A percentile compares a stretch with the other conserved stretches of the same genome.
These are phyloP conservation scores for Sechiopsis laciniata DNA, from an alignment of 306 rosid genomes.

Conservation along the genomic window DNA sequence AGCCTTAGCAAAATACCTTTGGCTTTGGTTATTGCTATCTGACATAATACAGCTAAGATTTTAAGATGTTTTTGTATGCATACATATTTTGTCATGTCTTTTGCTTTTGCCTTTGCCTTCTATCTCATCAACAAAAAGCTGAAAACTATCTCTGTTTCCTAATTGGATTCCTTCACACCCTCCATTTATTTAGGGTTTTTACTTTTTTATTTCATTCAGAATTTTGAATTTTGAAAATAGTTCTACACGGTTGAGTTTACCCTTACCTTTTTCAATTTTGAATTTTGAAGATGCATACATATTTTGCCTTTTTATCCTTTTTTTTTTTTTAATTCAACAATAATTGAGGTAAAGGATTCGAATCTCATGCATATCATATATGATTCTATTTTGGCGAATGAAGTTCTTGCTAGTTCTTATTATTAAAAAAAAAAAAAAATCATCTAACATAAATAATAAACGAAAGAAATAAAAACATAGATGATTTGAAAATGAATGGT, in stretches of 20 bases:
- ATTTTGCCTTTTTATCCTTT: too few species aligned
- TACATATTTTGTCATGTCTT: constrained; percentile 1
- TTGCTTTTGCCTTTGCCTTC: constrained; percentile 14
- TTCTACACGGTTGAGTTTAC: neutral
- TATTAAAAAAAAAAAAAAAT: too few species aligned
- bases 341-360: too few species aligned
- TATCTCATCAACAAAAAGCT: constrained; percentile 13
- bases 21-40: constrained; percentile 6
- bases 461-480: too few species aligned
- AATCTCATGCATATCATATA: too few species aligned
- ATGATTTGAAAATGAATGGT: too few species aligned
- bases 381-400: too few species aligned
- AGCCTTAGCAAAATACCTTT: neutral
- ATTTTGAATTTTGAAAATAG: neutral
- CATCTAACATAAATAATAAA: too few species aligned
- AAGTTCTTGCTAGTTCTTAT: too few species aligned
- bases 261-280: neutral
- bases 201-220: neutral
- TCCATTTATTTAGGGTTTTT: neutral
- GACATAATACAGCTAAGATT: constrained; percentile 17
- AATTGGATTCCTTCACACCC: constrained; percentile 17
- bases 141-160: neutral
- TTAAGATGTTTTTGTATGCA: neutral
- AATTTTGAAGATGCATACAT: too few species aligned
- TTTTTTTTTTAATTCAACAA: too few species aligned